Evolutionary conservation across 768 basidiomycete genomes (phyloP).

Genomic region (Strobilomyces confusus): DNA sequence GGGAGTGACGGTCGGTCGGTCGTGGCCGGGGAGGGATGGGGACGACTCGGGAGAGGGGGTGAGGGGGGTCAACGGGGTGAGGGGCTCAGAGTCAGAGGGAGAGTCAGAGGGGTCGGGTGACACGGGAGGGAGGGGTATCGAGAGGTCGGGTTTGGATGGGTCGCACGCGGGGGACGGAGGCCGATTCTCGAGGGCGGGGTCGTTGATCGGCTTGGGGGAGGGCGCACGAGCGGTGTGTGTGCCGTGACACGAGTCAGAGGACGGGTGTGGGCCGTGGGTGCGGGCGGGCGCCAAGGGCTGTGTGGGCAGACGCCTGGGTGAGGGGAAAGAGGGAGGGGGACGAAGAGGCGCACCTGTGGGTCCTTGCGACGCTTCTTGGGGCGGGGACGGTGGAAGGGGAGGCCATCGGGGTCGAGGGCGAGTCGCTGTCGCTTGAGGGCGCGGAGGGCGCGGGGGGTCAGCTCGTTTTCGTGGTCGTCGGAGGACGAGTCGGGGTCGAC

Average conservation of each 20-base stretch:
- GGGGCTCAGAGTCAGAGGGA: constrained; percentile 4
- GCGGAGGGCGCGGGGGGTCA: constrained; percentile 32
- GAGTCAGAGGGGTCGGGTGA: neutral
- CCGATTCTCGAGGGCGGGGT: neutral
- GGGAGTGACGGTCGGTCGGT: constrained; percentile 13
- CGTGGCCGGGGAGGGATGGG: constrained; percentile 24
- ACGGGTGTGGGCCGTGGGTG: neutral
- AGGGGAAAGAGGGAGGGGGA: neutral
- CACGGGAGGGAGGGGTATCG: neutral
- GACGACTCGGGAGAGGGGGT: constrained; percentile 22
- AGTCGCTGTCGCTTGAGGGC: constrained; percentile 33
- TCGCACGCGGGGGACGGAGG: neutral
- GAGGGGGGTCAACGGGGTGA: constrained; percentile 21
- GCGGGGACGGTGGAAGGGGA: constrained; percentile 13
- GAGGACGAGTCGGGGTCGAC: constrained; percentile 18
- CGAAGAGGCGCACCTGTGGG: neutral
- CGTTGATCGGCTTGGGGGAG: constrained; percentile 1
- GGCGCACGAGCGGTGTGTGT: neutral
- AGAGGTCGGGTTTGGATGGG: neutral
- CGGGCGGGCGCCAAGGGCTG: constrained; percentile 6
- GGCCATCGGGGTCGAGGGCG: constrained; percentile 27
- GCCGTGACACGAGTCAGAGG: constrained; percentile 1
- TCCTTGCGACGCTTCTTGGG: constrained; percentile 25
- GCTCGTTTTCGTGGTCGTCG: constrained; percentile 28
- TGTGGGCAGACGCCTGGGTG: constrained; percentile 13